Evolutionary conservation across 2,329 filamentous ascomycete species (phyloP).

Genomic region (Colletotrichum lentis): DNA sequence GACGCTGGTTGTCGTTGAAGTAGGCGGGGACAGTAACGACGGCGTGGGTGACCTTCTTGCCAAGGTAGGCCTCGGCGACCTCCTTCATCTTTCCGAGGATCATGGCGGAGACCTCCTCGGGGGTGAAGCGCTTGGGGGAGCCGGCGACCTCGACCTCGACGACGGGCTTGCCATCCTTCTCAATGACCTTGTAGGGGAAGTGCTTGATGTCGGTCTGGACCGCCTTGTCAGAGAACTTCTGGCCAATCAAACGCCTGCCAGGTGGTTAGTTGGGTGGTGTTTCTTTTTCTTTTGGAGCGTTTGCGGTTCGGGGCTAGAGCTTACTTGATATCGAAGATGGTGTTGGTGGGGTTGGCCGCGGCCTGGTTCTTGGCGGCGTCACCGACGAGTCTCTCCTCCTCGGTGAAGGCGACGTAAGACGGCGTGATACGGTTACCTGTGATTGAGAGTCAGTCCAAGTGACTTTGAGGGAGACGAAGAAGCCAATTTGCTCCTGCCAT

Average conservation of each 20-base stretch:
- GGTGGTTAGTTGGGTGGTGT: slow-evolving; percentile 38
- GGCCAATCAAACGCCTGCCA: slow-evolving; percentile 79
- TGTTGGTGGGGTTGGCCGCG: slow-evolving; percentile 77
- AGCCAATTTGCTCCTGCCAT: neutral
- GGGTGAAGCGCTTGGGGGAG: slow-evolving; percentile 75
- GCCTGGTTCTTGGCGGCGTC: slow-evolving; percentile 98
- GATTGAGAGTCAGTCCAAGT: slow-evolving; percentile 16
- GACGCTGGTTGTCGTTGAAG: slow-evolving; percentile 98
- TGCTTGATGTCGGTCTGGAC: slow-evolving; percentile 96
- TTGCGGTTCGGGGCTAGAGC: slow-evolving; percentile 42
- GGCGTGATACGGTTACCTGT: slow-evolving; percentile 90
- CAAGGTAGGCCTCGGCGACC: slow-evolving; percentile 79
- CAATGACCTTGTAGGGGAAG: slow-evolving; percentile 94
- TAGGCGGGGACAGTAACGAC: slow-evolving; percentile 96
- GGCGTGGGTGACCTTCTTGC: slow-evolving; percentile 84
- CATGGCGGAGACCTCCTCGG: slow-evolving; percentile 83
- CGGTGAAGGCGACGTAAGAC: slow-evolving; percentile 95
- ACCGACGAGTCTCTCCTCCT: slow-evolving; percentile 95
- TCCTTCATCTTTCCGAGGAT: slow-evolving; percentile 87
- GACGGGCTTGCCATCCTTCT: slow-evolving; percentile 89
- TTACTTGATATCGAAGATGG: slow-evolving; percentile 85
- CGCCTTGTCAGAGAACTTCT: slow-evolving; percentile 83
- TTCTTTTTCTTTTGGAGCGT: neutral
- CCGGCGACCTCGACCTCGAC: slow-evolving; percentile 77
- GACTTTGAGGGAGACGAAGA: neutral